phyloP scores from a whole-genome alignment of 2,329 filamentous ascomycete genomes.

The Hymenoscyphus infarciens region DNA sequence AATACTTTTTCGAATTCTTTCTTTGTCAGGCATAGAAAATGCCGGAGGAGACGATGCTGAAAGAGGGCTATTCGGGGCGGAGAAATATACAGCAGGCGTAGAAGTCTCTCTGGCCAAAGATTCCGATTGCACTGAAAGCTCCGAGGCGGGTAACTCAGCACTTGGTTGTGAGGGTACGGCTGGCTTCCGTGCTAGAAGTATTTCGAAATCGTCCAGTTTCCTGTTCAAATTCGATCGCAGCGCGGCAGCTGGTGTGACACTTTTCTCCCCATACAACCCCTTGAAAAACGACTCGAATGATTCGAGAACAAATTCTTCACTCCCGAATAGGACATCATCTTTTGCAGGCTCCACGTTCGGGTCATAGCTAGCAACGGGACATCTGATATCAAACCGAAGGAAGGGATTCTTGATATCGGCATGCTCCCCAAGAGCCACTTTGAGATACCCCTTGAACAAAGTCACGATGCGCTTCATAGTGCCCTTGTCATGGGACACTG shows the following conservation, averaged over 20 bases:
- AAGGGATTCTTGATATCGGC: slow-evolving; percentile 51
- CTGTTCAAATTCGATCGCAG: neutral
- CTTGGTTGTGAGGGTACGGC: neutral
- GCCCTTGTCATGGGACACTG: slow-evolving; percentile 53
- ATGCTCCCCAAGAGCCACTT: slow-evolving; percentile 25
- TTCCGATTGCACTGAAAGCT: neutral
- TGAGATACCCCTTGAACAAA: slow-evolving; percentile 51
- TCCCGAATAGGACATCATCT: slow-evolving; percentile 65
- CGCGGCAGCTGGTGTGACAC: neutral
- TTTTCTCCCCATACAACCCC: slow-evolving; percentile 28
- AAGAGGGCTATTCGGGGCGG: neutral
- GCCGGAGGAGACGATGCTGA: neutral
- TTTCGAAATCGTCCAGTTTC: slow-evolving; percentile 23
- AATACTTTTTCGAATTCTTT: neutral
- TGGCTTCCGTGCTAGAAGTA: slow-evolving; percentile 27
- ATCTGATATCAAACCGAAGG: slow-evolving; percentile 60
- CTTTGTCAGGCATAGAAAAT: neutral
- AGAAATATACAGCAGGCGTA: neutral
- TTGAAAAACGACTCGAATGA: slow-evolving; percentile 32
- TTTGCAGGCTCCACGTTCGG: slow-evolving; percentile 69
- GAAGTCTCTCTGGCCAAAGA: neutral
- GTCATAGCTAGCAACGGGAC: slow-evolving; percentile 63
- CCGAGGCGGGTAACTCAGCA: neutral
- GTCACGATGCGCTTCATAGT: slow-evolving; percentile 56
- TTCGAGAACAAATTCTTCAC: slow-evolving; percentile 46